Conservation (phyloP, 257 asterid species). For the Gynochthodes officinalis region DNA sequence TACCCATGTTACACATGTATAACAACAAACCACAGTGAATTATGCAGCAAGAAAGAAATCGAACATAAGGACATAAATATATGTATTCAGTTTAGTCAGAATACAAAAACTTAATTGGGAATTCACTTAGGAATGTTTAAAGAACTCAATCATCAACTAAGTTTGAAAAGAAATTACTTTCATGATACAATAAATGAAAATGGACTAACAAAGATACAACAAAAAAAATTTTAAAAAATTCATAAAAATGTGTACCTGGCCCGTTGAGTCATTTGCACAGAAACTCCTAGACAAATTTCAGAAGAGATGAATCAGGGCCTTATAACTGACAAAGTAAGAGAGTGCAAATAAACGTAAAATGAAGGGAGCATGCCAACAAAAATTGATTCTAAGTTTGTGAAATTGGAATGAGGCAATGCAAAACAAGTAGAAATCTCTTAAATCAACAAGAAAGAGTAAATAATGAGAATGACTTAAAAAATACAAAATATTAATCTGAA, state of each 20-base stretch:
- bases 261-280: constrained; percentile 48
- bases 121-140: background rate
- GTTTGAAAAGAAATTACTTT: background rate
- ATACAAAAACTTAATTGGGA: background rate
- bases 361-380: background rate
- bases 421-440: background rate
- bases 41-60: background rate
- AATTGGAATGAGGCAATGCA: background rate
- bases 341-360: background rate
- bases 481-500: background rate
- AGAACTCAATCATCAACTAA: background rate
- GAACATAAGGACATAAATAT: background rate
- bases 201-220: background rate
- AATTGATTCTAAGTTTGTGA: background rate
- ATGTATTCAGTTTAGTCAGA: background rate
- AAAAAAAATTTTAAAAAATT: background rate
- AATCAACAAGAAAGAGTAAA: background rate
- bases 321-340: background rate
- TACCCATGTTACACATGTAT: background rate
- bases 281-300: constrained; percentile 47
- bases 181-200: background rate
- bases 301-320: constrained; percentile 13
- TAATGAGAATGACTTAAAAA: too few relatives aligned
- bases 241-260: constrained; percentile 48
- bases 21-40: background rate